Evolutionary conservation across 2,329 filamentous ascomycete species (phyloP), one percentile per base, ranked within the genome.

Genomic region (Stagonosporopsis chrysanthemi): DNA sequence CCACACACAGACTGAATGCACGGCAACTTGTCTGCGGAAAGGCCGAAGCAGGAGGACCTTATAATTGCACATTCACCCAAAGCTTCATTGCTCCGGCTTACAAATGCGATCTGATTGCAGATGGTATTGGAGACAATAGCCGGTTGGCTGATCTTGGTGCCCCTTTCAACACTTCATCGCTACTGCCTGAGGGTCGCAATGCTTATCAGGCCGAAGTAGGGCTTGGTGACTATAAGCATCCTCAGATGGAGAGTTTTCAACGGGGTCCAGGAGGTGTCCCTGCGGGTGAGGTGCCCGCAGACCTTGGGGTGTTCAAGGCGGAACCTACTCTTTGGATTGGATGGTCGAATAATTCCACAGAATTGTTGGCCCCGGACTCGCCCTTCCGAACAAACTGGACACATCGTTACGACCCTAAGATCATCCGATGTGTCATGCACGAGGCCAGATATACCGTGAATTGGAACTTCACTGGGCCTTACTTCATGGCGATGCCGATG

Each of bases 261-360:
- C 65, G 59, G 14, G 51, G 58, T 3, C 29, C 64, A 2, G 75
- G 72, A 11, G 79, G 76, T 26, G 68, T 76, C 24, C 70, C 71
- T 6, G 19, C 46, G 6, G 59, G 58, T 9, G 52, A 58, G 6
- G 54, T 60, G 17, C 63, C 71, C n/a, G 58, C 60, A 22, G 62
- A 71, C 24, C 50, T 63, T 2, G 72, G 72, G 8, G 58, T 66
- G 1, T 74, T 77, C 57, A 74, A 73, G 45, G 54, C 65, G 0
- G 74, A 77, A 47, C 73, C 75, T 6, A 60, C 74, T 3, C 54
- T 76, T 1, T 77, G 75, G 75, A 69, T 77, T 23, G 74, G 75
- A 0, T 72, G 71, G 38, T 64, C 71, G 1, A 52, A 66, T 26
- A 71, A 76, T 41, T 71, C 72, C 0, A 69, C 62, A 0, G 58